phyloP scores from a whole-genome alignment of 129 eudicot genomes.

The Centaurea solstitialis region DNA sequence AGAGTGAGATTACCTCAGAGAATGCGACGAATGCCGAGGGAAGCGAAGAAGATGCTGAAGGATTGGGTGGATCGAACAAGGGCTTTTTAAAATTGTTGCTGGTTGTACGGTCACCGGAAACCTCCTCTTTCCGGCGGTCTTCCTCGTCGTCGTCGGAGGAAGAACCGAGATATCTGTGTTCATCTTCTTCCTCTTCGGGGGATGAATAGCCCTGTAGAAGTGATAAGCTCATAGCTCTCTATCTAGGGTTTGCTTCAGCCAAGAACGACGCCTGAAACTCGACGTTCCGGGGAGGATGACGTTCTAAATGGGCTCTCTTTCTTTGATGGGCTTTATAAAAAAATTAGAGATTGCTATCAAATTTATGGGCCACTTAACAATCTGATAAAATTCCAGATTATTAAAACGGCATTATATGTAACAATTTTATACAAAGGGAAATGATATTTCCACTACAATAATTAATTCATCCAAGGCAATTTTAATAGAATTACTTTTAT shows the following conservation, averaged over 20 bases:
- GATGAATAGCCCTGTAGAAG: slow-evolving; percentile 90
- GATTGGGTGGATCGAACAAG: slow-evolving; percentile 51
- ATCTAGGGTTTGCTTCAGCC: neutral
- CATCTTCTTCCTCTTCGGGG: slow-evolving; percentile 63
- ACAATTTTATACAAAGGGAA: no score
- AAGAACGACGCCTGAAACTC: neutral
- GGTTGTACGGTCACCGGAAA: slow-evolving; percentile 15
- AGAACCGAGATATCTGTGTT: slow-evolving; percentile 16
- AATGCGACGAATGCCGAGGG: slow-evolving; percentile 86
- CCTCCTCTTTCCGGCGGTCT: slow-evolving; percentile 21
- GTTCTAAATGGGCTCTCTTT: neutral
- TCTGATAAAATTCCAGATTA: no score
- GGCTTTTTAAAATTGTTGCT: slow-evolving; percentile 44
- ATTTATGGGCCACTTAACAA: no score
- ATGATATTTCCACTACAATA: no score
- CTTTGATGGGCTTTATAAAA: neutral
- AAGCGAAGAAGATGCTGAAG: slow-evolving; percentile 59
- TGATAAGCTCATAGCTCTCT: slow-evolving; percentile 68
- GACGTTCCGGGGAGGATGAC: neutral
- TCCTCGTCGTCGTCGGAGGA: slow-evolving; percentile 30
- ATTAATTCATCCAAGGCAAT: no score
- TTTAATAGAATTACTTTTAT: no score
- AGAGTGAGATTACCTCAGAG: slow-evolving; percentile 60
- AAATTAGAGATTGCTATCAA: neutral
- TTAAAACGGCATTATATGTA: no score